Conservation (phyloP, 106 monocot genomes). For the Dioscorea zingiberensis region DNA sequence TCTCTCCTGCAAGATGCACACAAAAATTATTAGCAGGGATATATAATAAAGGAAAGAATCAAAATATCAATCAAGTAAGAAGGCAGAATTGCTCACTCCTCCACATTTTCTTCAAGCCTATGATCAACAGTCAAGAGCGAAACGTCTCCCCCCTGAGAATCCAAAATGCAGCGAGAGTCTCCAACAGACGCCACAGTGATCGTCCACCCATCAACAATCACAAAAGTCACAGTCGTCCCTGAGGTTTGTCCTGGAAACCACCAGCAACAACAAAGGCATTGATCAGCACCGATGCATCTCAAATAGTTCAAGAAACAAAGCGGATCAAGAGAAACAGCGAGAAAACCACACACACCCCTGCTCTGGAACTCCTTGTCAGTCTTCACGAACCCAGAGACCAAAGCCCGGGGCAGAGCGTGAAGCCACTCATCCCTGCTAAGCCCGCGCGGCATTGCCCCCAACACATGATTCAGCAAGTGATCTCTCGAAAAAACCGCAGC, state of each 20-base stretch:
- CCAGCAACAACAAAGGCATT: background rate
- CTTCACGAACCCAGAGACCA: conserved; percentile 73
- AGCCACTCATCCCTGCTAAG: conserved; percentile 65
- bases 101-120: conserved; percentile 87
- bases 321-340: background rate
- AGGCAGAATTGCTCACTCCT: conserved; percentile 41
- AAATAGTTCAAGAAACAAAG: no score
- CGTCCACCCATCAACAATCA: conserved; percentile 91
- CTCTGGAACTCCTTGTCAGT: conserved; percentile 66
- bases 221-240: conserved; percentile 89
- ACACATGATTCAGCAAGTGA: conserved; percentile 47
- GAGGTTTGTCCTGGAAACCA: conserved; percentile 61
- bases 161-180: conserved; percentile 89
- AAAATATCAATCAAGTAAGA: background rate
- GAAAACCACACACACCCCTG: conserved; percentile 28
- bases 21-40: background rate
- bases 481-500: conserved; percentile 57
- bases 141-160: conserved; percentile 60
- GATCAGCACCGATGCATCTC: no score
- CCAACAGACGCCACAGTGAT: conserved; percentile 92
- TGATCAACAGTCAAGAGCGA: conserved; percentile 87
- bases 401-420: conserved; percentile 57
- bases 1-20: conserved; percentile 41
- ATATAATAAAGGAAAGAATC: background rate
- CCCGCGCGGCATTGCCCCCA: conserved; percentile 42